Evolutionary conservation across 83 land plant species (phyloP), one percentile per base, ranked within the genome.

Genomic region (Picea abies): DNA sequence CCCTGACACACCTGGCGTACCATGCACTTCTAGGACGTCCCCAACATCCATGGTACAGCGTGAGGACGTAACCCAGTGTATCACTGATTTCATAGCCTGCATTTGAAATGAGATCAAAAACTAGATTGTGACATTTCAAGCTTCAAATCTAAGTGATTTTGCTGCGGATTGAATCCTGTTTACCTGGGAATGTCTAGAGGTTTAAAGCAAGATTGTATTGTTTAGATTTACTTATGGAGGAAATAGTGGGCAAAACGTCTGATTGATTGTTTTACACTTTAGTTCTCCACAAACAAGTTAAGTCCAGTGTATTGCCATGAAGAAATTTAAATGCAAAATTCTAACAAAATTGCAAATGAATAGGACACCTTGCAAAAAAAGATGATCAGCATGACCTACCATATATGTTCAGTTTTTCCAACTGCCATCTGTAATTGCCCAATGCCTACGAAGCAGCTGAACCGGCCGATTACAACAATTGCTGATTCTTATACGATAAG

Each of bases 351-450:
- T 41, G 16, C 15, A 44, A 4, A 84, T 61, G 61, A 63, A 52
- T 56, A 82, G 52, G 26, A 44, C 49, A n/a, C 17, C 5, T 14
- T 75, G 39, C 58, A 22, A 23, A 56, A 23, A 29, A 64, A 67
- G 29, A 60, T 41, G 25, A 78, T 47, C n/a, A 72, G 22, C 65
- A 71, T 14, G 11, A 84, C 81, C 37, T 73, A 94, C 96, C 93
- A 87, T n/a, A 91, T 86, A 80, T 92, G 87, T 85, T 94, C 93
- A 78, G 83, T 86, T 83, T 90, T 94, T 35, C 88, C 96, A 85
- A 82, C 81, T 23, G 91, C 96, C 96, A 88, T 94, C 93, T 19
- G 95, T 92, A 58, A 94, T 87, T 64, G 91, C 88, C 96, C 96
- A 94, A 79, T 94, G 96, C 70, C 96, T 83, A 79, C 91, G 89